Evolutionary conservation across 139 green algal species (phyloP).

Genomic region (Limnomonas spitsbergensis): DNA sequence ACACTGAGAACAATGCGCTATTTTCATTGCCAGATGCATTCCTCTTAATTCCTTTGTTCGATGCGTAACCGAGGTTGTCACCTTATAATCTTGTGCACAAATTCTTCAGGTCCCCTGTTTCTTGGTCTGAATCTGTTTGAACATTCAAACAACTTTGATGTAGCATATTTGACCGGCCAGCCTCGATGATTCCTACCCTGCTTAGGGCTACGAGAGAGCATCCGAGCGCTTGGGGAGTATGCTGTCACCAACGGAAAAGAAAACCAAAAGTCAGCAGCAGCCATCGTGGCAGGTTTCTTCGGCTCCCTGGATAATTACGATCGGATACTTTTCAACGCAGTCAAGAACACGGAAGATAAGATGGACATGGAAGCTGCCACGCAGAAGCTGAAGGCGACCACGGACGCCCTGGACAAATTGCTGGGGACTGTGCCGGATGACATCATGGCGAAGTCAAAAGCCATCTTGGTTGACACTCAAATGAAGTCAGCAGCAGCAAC

Average conservation of each 20-base stretch:
- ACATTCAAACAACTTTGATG: too few species aligned
- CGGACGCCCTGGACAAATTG: background rate
- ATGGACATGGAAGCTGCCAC: background rate
- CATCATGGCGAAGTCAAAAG: background rate
- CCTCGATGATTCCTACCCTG: too few species aligned
- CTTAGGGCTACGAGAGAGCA: conserved; percentile 34
- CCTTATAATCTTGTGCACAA: too few species aligned
- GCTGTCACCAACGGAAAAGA: background rate
- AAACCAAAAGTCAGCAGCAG: background rate
- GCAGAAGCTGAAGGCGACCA: background rate
- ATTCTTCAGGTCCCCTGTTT: too few species aligned
- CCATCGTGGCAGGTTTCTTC: conserved; percentile 38
- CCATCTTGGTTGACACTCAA: background rate
- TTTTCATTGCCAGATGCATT: too few species aligned
- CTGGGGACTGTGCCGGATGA: background rate
- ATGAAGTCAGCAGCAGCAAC: background rate
- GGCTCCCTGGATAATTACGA: conserved; percentile 33
- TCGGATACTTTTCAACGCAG: conserved; percentile 17
- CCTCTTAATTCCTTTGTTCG: too few species aligned
- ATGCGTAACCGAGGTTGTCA: too few species aligned
- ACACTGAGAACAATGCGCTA: too few species aligned
- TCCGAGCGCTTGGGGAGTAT: conserved; percentile 43
- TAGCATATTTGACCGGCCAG: too few species aligned
- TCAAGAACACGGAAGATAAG: background rate
- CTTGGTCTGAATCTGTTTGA: too few species aligned